These are phyloP conservation scores for Fistulina hepatica DNA, from an alignment of 1,284 basidiomycete species.

Conservation along the genomic window DNA sequence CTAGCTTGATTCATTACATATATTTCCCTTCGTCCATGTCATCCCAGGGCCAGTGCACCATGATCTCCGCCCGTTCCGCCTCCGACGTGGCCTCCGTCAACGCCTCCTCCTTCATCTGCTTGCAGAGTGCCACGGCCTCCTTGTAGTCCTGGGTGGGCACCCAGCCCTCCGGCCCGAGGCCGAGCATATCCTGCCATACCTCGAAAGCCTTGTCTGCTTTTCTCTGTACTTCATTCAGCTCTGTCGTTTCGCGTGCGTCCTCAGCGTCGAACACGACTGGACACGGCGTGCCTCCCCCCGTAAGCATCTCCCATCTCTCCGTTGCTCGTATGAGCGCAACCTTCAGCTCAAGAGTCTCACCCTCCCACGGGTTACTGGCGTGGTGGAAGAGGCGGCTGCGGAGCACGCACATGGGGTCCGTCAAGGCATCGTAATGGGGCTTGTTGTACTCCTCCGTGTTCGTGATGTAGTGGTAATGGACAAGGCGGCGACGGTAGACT, in stretches of 20 bases:
- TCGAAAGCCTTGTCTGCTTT: slow-evolving; percentile 24
- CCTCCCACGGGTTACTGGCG: slow-evolving; percentile 34
- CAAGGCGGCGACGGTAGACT: slow-evolving; percentile 30
- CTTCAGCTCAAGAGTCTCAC: slow-evolving; percentile 34
- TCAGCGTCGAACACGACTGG: slow-evolving; percentile 34
- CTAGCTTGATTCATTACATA: slow-evolving; percentile 17
- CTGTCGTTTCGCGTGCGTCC: slow-evolving; percentile 29
- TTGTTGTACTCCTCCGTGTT: slow-evolving; percentile 32
- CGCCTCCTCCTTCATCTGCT: slow-evolving; percentile 25
- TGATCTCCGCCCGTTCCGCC: slow-evolving; percentile 24
- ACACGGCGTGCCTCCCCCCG: slow-evolving; percentile 28
- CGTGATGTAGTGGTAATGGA: slow-evolving; percentile 35
- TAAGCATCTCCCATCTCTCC: slow-evolving; percentile 28
- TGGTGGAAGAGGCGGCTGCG: slow-evolving; percentile 29
- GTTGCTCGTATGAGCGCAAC: slow-evolving; percentile 28
- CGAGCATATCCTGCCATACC: slow-evolving; percentile 19
- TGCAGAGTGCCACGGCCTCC: slow-evolving; percentile 22
- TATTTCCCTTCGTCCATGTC: slow-evolving; percentile 37
- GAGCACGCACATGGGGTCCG: slow-evolving; percentile 25
- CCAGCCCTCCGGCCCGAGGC: slow-evolving; percentile 30
- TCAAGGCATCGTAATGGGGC: slow-evolving; percentile 26
- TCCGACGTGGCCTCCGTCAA: slow-evolving; percentile 21
- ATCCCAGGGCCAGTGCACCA: slow-evolving; percentile 32
- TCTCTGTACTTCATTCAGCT: slow-evolving; percentile 22
- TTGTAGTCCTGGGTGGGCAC: slow-evolving; percentile 30